Percentiles rank a stretch among this genome's conserved stretches.
These are phyloP conservation scores for Xylaria longipes DNA, from an alignment of 495 filamentous ascomycete species.

Conservation along the genomic window DNA sequence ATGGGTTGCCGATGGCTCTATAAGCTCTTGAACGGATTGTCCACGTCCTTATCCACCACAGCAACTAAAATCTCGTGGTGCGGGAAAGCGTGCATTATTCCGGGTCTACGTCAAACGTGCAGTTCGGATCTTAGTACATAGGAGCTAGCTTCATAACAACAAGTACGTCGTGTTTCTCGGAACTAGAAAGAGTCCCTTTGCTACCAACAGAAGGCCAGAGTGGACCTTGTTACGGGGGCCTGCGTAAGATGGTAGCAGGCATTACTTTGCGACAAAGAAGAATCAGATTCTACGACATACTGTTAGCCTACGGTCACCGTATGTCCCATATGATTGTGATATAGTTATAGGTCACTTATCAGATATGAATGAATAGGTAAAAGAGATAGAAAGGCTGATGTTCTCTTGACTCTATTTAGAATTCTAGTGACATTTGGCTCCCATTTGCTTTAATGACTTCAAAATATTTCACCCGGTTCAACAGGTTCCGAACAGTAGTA, in stretches of 20 bases:
- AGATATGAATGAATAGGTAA: not conserved
- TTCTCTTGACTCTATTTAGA: not conserved
- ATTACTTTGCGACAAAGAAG: not conserved
- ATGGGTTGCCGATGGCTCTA: not conserved
- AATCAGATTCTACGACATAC: not conserved
- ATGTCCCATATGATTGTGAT: not conserved
- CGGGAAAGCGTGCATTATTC: not conserved
- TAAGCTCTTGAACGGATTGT: not conserved
- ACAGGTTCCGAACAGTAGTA: constrained; percentile 6
- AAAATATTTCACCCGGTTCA: not conserved
- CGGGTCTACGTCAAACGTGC: not conserved
- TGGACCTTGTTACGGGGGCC: not conserved
- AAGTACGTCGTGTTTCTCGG: not conserved
- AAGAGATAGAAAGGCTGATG: not conserved
- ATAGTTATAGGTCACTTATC: not conserved
- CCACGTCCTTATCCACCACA: not conserved
- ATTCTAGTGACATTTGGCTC: not conserved
- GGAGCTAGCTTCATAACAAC: not conserved
- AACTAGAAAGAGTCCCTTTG: not conserved
- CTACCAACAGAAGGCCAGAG: not conserved
- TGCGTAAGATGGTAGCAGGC: not conserved
- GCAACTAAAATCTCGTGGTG: not conserved
- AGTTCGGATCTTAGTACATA: not conserved
- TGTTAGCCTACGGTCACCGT: not conserved
- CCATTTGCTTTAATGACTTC: not conserved